Evolutionary conservation across 2,329 filamentous ascomycete species (phyloP), one percentile per base, ranked within the genome.

Genomic region (Monosporascus sp.): DNA sequence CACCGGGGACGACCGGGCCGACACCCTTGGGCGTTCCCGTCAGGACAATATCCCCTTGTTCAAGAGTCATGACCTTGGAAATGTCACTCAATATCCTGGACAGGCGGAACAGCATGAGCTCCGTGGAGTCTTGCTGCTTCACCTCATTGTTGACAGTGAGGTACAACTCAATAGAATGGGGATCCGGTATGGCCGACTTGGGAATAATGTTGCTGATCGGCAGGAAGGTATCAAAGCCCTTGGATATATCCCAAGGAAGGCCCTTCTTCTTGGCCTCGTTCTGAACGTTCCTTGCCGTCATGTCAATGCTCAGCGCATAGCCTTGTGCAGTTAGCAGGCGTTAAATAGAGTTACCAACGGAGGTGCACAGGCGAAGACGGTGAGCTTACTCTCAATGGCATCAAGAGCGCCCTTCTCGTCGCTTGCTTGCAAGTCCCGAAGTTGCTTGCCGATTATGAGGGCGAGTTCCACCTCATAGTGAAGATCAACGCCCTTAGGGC

Each of bases 11-110:
- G 2, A 96, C 91, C 20, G 85, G 80, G 1, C 94, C 94, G 2
- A 99, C 94, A 14, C 94, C 94, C 74, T 97, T 97, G 48, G 94
- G 94, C 49, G 94, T 99, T 18, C 94, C 94, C n/a, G 94, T 99
- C 62, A 99, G 75, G 48, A 99, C 84, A 65, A 99, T 85, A 71
- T 99, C 94, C 48, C 93, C 94, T 65, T 88, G 83, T 72, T 96
- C 87, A 54, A 99, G 78, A 8, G 90, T 91, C 91, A 97, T 97
- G 53, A 97, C 92, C 68, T 86, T 86, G 60, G 90, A 94, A 67
- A 99, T 96, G 74, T 97, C 91, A 65, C 87, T 89, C 66, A 99
- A 71, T 58, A 96, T 85, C 61, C 89, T 80, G 22, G 93, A 92
- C 65, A 99, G 94, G 53, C 82, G 81, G 79, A 96, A 96, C 54